Evolutionary conservation across 805 yeast genomes (phyloP).

Genomic region (Starmerella lactis-condensi): DNA sequence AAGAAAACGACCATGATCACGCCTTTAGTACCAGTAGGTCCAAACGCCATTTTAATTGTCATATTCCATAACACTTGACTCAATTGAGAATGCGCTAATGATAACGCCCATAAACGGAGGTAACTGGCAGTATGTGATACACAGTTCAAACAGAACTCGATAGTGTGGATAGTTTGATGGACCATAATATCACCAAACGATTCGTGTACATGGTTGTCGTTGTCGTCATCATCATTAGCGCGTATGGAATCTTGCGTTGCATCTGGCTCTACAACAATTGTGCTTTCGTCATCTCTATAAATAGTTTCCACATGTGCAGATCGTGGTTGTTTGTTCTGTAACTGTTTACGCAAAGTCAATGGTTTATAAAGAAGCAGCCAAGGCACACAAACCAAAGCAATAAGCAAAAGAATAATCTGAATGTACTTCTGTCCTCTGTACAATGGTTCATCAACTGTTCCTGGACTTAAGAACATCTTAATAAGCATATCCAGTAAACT

Average conservation of each 20-base stretch:
- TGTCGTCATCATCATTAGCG: constrained; percentile 22
- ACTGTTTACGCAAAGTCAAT: constrained; percentile 40
- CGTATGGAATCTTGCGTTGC: too few relatives aligned
- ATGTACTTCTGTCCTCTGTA: constrained; percentile 63
- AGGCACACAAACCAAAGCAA: constrained; percentile 81
- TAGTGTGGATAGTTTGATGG: constrained; percentile 93
- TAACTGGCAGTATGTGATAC: constrained; percentile 96
- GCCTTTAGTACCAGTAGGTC: constrained; percentile 44
- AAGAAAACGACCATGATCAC: constrained; percentile 52
- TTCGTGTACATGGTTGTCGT: constrained; percentile 36
- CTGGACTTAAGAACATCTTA: constrained; percentile 89
- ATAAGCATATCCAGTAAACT: constrained; percentile 87
- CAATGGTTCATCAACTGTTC: constrained; percentile 58
- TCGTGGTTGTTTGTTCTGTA: too few relatives aligned
- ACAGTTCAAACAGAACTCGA: constrained; percentile 91
- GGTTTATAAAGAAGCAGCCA: constrained; percentile 82
- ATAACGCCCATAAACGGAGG: constrained; percentile 88
- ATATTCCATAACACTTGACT: constrained; percentile 87
- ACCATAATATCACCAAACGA: constrained; percentile 81
- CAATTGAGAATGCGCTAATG: constrained; percentile 89
- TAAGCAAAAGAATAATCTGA: constrained; percentile 49
- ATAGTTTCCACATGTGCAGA: background rate
- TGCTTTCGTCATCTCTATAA: background rate
- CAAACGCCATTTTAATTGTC: constrained; percentile 76
- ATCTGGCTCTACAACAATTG: background rate